Evolutionary conservation across 2,329 filamentous ascomycete genomes (phyloP).

Genomic region (Incumbomyces delicatus): DNA sequence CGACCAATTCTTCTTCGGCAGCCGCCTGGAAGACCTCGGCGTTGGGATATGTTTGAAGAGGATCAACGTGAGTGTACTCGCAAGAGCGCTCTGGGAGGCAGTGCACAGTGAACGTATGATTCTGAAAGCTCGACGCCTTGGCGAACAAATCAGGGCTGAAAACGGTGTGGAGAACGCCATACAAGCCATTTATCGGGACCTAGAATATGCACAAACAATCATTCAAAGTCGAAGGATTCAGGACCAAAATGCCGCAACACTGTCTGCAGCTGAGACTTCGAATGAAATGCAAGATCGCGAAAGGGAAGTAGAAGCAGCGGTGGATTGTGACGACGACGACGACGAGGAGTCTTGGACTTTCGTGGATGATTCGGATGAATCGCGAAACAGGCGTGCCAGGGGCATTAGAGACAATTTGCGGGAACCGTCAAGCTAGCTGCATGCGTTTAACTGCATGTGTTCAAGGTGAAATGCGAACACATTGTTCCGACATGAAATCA

Average conservation of each 20-base stretch:
- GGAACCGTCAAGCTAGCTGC: not conserved
- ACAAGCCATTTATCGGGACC: slow-evolving; percentile 83
- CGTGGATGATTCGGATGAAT: slow-evolving; percentile 46
- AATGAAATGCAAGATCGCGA: slow-evolving; percentile 23
- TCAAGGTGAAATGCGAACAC: not conserved
- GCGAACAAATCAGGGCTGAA: slow-evolving; percentile 80
- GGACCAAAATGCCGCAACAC: slow-evolving; percentile 19
- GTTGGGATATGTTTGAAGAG: slow-evolving; percentile 85
- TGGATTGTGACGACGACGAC: slow-evolving; percentile 39
- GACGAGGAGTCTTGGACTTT: slow-evolving; percentile 88
- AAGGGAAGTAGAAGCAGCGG: not conserved
- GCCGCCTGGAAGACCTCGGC: slow-evolving; percentile 80
- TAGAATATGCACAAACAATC: slow-evolving; percentile 82
- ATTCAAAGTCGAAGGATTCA: slow-evolving; percentile 51
- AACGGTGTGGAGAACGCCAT: slow-evolving; percentile 84
- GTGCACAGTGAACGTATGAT: slow-evolving; percentile 89
- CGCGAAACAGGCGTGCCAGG: not conserved
- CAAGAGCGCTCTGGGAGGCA: slow-evolving; percentile 79
- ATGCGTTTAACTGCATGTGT: slow-evolving; percentile 2
- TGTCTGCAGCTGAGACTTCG: slow-evolving; percentile 20
- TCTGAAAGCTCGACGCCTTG: slow-evolving; percentile 67
- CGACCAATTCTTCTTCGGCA: slow-evolving; percentile 93
- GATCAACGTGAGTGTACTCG: slow-evolving; percentile 77
- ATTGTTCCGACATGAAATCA: not conserved
- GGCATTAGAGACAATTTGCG: not conserved